Percentiles rank a stretch among this genome's conserved stretches.
Evolutionary conservation across 2,329 filamentous ascomycete genomes (phyloP).

Genomic region (Sphaerostilbella broomeana): DNA sequence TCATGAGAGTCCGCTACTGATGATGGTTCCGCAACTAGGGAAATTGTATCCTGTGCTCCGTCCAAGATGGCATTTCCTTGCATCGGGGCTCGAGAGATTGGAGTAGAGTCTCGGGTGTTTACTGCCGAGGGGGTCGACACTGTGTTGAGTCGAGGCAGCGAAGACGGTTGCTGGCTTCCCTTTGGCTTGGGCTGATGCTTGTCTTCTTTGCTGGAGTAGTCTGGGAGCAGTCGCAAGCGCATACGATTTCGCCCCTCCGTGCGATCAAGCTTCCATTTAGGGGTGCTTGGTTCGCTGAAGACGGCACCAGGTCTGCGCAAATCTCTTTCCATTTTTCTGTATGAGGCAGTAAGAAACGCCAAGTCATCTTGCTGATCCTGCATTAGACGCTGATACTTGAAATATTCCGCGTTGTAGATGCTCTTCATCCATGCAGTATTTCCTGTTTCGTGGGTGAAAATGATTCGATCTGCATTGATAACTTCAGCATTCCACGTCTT

Average conservation of each 20-base stretch:
- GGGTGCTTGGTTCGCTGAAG: slow-evolving; percentile 56
- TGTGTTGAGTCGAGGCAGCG: slow-evolving; percentile 28
- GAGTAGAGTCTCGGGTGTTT: background rate
- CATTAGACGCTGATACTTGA: slow-evolving; percentile 80
- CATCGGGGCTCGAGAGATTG: slow-evolving; percentile 17
- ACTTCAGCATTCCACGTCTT: slow-evolving; percentile 72
- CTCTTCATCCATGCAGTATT: slow-evolving; percentile 92
- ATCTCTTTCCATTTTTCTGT: slow-evolving; percentile 72
- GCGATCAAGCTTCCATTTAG: slow-evolving; percentile 88
- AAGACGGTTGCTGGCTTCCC: slow-evolving; percentile 37
- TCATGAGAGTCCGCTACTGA: slow-evolving; percentile 17
- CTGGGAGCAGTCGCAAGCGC: slow-evolving; percentile 79
- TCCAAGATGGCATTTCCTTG: slow-evolving; percentile 19
- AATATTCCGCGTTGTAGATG: slow-evolving; percentile 84
- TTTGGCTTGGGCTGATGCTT: slow-evolving; percentile 82
- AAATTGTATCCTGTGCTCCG: slow-evolving; percentile 15
- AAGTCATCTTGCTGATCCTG: slow-evolving; percentile 94
- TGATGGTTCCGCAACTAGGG: slow-evolving; percentile 21
- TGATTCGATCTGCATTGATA: slow-evolving; percentile 59
- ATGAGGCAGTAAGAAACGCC: slow-evolving; percentile 66
- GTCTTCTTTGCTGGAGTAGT: slow-evolving; percentile 60
- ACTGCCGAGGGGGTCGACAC: slow-evolving; percentile 18
- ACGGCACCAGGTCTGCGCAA: slow-evolving; percentile 74
- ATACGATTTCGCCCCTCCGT: slow-evolving; percentile 95
- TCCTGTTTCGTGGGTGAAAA: slow-evolving; percentile 77